Percentiles rank a stretch among this genome's conserved stretches.
Evolutionary conservation across 345 rosid genomes (phyloP).

Genomic region (Populus alba): DNA sequence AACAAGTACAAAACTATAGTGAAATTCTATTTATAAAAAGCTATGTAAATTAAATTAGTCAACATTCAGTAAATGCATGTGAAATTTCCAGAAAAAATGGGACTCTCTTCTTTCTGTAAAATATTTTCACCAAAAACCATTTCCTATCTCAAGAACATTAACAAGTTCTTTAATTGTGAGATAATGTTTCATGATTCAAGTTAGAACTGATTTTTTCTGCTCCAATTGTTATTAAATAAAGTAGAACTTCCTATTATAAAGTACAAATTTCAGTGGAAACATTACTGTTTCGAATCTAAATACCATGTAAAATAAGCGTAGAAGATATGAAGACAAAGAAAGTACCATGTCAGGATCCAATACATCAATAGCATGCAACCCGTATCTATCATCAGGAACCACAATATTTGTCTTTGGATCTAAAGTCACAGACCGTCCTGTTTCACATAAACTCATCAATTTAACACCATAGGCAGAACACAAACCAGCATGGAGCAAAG

Average conservation of each 20-base stretch:
- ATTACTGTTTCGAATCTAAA: neutral
- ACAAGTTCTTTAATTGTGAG: neutral
- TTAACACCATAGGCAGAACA: neutral
- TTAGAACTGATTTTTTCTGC: neutral
- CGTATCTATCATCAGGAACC: conserved; percentile 92
- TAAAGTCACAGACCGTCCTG: conserved; percentile 73
- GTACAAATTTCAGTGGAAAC: neutral
- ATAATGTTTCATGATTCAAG: neutral
- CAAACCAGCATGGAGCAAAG: neutral
- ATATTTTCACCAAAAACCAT: neutral
- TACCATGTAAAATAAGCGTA: neutral
- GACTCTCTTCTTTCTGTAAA: neutral
- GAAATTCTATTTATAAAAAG: neutral
- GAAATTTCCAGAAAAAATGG: neutral
- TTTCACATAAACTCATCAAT: conserved; percentile 14
- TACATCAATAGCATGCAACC: conserved; percentile 75
- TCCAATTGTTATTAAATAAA: neutral
- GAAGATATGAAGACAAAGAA: neutral
- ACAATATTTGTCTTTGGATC: conserved; percentile 58
- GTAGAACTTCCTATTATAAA: neutral
- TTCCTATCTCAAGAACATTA: neutral
- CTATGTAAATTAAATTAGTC: neutral
- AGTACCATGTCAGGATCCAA: conserved; percentile 96
- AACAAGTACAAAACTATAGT: neutral
- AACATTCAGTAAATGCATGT: neutral